A percentile compares a stretch with the other conserved stretches of the same genome.
Evolutionary conservation across 163 green algal species (phyloP).

Genomic region (Volvox carteri): DNA sequence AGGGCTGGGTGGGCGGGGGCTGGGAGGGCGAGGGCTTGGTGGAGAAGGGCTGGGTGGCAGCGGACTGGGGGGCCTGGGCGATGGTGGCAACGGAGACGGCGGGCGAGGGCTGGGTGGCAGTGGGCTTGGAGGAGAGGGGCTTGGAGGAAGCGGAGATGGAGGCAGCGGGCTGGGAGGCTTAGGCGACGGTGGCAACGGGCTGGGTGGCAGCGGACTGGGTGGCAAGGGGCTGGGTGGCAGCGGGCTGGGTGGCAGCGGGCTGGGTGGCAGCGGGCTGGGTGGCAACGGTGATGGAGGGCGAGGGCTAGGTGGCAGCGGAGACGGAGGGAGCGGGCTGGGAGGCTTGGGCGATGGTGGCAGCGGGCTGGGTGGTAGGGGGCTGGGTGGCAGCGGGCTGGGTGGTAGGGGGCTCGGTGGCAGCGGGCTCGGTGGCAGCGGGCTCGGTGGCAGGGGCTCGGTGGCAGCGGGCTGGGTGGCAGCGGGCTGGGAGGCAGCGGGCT

Average conservation of each 20-base stretch:
- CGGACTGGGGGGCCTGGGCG: background rate
- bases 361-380: background rate
- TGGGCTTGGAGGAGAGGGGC: background rate
- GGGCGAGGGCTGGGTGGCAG: background rate
- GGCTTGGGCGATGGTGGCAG: background rate
- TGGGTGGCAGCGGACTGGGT: background rate
- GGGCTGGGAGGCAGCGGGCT: background rate
- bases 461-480: background rate
- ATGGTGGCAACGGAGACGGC: background rate
- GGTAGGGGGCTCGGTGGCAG: background rate
- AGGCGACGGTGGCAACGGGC: background rate
- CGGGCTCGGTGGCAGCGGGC: background rate
- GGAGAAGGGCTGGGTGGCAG: background rate
- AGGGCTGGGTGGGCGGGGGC: background rate
- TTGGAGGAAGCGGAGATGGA: background rate
- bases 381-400: background rate
- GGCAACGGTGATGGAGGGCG: background rate
- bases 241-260: background rate
- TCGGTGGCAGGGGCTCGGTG: background rate
- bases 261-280: background rate
- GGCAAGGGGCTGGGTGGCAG: background rate
- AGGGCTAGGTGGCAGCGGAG: background rate
- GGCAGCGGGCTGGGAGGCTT: background rate
- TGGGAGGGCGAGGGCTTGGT: background rate
- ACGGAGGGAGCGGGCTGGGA: background rate